phyloP scores from a whole-genome alignment of 176 grass and related monocot species.

The Zizania latifolia region DNA sequence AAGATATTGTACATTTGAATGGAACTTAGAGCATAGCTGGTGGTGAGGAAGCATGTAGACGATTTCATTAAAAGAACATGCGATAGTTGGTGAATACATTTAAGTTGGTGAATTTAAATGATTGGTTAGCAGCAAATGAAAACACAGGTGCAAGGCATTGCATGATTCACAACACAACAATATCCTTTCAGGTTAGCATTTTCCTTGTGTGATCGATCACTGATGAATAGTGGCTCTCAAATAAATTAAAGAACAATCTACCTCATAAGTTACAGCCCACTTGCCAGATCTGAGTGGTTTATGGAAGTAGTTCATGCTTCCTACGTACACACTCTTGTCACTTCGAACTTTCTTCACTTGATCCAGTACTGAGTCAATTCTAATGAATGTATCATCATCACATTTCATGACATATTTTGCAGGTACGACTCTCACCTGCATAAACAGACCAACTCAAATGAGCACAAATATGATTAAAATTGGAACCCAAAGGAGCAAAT shows the following conservation, averaged over 20 bases:
- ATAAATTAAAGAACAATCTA: constrained; percentile 34
- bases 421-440: constrained; percentile 67
- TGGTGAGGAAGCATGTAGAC: neutral
- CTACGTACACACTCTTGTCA: constrained; percentile 68
- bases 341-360: constrained; percentile 68
- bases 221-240: neutral
- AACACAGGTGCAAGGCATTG: neutral
- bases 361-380: constrained; percentile 63
- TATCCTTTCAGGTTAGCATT: neutral
- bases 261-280: constrained; percentile 98
- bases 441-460: constrained; percentile 11
- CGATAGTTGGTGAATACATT: neutral
- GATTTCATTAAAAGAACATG: neutral
- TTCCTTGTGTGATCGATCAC: neutral
- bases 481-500: neutral
- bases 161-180: neutral
- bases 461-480: neutral
- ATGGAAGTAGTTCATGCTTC: constrained; percentile 97
- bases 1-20: neutral
- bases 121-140: neutral
- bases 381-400: constrained; percentile 92
- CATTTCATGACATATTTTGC: constrained; percentile 97
- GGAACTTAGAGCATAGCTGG: neutral
- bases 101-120: too few species aligned
- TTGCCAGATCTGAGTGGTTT: constrained; percentile 81